Evolutionary conservation across 75 land plant species (phyloP), one percentile per base, ranked within the genome.

Genomic region (Cryptomeria japonica): DNA sequence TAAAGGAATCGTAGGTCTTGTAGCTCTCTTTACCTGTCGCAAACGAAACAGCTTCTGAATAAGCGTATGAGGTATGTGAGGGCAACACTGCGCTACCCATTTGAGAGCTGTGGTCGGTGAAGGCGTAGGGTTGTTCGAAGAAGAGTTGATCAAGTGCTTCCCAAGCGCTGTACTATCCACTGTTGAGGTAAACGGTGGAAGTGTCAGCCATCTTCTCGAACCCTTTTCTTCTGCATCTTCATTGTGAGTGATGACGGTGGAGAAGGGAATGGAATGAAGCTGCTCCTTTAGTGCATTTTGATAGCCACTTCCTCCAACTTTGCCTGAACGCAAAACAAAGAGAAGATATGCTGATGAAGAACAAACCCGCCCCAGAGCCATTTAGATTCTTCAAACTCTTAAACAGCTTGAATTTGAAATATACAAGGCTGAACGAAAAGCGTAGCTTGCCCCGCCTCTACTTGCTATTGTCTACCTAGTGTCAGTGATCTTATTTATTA

Each of bases 51-150:
- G 95, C 94, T 96, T 97, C 85, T 96, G 93, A 6, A 97, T 92
- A 32, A 96, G 93, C 3, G 89, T 91, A 55, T 93, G 88, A 51
- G 96, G 97, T 76, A 97, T 85, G 34, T 90, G 58, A 9, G 99
- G 99, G 84, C 97, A 96, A 91, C 97, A 97, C 7, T 88, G 91
- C 15, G 94, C 89, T 13, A 97, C 93, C 99, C 99, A 97, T 80
- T 94, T 94, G 58, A 97, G 73, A 38, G 97, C 97, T 36, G 96
- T 94, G 25, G 42, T 55, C 13, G 82, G 56, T 28, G 73, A 47
- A 3, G 39, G 3, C 44, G 42, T 61, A 19, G 85, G 85, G 53
- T 31, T 37, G 10, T 22, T 19, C 4, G 36, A 47, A 46, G 70
- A 78, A 5, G 38, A 14, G 31, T 84, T 64, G 53, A 83, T n/a